Evolutionary conservation across 1,284 basidiomycete species (phyloP).

Genomic region (Puccinia polysora): DNA sequence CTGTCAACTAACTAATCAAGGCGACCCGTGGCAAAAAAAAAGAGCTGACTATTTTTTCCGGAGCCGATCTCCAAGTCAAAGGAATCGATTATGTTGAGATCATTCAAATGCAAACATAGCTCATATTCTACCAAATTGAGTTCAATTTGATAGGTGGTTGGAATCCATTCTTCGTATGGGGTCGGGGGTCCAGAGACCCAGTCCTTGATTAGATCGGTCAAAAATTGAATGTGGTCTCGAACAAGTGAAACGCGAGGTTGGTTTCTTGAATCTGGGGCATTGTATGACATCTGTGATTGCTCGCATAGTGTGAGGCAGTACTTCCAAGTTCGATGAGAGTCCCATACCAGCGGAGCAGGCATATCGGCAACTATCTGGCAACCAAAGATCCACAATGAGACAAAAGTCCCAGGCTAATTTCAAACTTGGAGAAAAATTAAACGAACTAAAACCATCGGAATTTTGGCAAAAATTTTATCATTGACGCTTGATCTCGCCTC

Average conservation of each 20-base stretch:
- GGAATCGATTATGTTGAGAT: slow-evolving; percentile 90
- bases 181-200: slow-evolving; percentile 75
- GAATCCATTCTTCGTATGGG: slow-evolving; percentile 74
- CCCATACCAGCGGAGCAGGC: slow-evolving; percentile 57
- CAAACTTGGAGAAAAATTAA: neutral
- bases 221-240: slow-evolving; percentile 85
- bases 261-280: neutral
- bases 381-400: slow-evolving; percentile 44
- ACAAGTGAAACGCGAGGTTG: slow-evolving; percentile 67
- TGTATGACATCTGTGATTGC: slow-evolving; percentile 5
- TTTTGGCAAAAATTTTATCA: slow-evolving; percentile 68
- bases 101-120: slow-evolving; percentile 78
- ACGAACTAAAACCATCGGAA: slow-evolving; percentile 63
- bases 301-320: slow-evolving; percentile 64
- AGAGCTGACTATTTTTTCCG: slow-evolving; percentile 69
- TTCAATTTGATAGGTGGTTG: slow-evolving; percentile 69
- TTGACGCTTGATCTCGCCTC: slow-evolving; percentile 76
- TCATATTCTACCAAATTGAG: slow-evolving; percentile 69
- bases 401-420: slow-evolving; percentile 14
- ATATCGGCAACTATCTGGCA: slow-evolving; percentile 54
- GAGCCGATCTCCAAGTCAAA: slow-evolving; percentile 59
- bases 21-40: slow-evolving; percentile 8
- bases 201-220: slow-evolving; percentile 79
- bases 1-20: slow-evolving; percentile 16
- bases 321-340: slow-evolving; percentile 67